phyloP scores from a whole-genome alignment of 176 grass and related monocot species.

The Luzula sylvatica region DNA sequence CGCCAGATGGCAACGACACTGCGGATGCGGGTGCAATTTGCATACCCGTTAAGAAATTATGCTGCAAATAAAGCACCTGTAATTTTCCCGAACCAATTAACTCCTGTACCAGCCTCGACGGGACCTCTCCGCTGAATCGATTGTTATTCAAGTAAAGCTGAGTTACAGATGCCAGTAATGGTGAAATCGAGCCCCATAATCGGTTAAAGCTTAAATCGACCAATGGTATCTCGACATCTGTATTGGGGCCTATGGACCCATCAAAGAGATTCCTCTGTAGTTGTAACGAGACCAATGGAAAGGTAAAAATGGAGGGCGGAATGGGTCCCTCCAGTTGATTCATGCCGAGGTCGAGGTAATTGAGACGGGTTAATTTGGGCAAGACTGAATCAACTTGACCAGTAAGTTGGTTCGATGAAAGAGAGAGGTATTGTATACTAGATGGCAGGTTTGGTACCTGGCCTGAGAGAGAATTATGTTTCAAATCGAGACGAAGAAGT shows the following conservation, averaged over 20 bases:
- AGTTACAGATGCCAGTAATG: constrained; percentile 52
- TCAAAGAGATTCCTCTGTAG: constrained; percentile 87
- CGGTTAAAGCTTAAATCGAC: constrained; percentile 89
- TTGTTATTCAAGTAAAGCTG: constrained; percentile 97
- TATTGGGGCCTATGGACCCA: constrained; percentile 32
- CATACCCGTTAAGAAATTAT: constrained; percentile 89
- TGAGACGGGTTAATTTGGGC: constrained; percentile 41
- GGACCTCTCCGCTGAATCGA: constrained; percentile 86
- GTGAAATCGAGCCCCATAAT: constrained; percentile 58
- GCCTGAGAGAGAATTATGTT: constrained; percentile 59
- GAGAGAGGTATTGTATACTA: constrained; percentile 64
- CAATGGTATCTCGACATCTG: constrained; percentile 55
- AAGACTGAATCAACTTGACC: constrained; percentile 41
- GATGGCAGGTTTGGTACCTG: constrained; percentile 38
- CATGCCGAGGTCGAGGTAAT: constrained; percentile 72
- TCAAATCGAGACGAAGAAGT: constrained; percentile 73
- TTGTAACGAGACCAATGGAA: constrained; percentile 64
- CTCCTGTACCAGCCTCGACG: constrained; percentile 64
- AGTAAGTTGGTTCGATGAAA: constrained; percentile 44
- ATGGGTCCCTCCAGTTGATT: constrained; percentile 67
- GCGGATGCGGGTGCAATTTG: constrained; percentile 59
- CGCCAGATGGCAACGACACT: constrained; percentile 47
- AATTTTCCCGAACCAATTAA: constrained; percentile 55
- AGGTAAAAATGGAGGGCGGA: constrained; percentile 48
- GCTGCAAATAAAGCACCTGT: constrained; percentile 88